Evolutionary conservation across 1,139 yeast genomes (phyloP), one percentile per base, ranked within the genome.

Genomic region (Nadsonia starkeyi-henricii): DNA sequence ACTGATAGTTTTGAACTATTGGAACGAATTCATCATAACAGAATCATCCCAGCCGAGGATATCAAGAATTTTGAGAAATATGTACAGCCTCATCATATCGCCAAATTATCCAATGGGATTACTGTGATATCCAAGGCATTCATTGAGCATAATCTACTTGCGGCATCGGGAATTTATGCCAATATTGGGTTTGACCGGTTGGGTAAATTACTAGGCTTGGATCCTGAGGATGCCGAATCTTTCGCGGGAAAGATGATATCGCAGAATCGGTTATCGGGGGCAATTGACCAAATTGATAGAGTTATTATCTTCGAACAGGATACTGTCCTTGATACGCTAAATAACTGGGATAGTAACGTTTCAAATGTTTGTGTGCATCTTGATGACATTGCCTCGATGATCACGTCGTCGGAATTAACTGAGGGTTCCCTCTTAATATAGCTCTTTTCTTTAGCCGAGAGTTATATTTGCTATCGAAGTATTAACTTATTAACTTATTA

Each of bases 71-170:
- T 64, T 44, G 55, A 58, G 8, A 47, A 51, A 41, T 49, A 54
- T 21, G 55, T 63, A 44, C 53, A 52, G n/a, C 56, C 58, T 13
- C 65, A 62, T 45, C 65, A 62, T 42, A 47, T 51, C 46, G 63
- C 62, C 1, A 39, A 49, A 8, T 49, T 60, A 15, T 51, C 60
- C 2, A 64, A 61, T 33, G 67, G 65, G 41, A 57, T 58, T 3
- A 62, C 66, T 0, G 66, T 63, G 1, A 54, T 66, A 8, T 53
- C 57, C 20, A 51, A 62, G 18, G 66, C 69, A 0, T 59, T 65
- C 19, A 58, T 62, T 41, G 68, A 64, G 44, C 69, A 65, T 53
- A 65, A 65, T 49, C 56, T 65, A 19, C 54, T 62, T 42, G 60
- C 68, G 1, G 62, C 65, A 7, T 63, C 68, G 1, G 54, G 57